Percentiles rank a stretch among this genome's conserved stretches.
phyloP scores from a whole-genome alignment of 2,329 filamentous ascomycete species.

The Sphaerulina vaccinii region DNA sequence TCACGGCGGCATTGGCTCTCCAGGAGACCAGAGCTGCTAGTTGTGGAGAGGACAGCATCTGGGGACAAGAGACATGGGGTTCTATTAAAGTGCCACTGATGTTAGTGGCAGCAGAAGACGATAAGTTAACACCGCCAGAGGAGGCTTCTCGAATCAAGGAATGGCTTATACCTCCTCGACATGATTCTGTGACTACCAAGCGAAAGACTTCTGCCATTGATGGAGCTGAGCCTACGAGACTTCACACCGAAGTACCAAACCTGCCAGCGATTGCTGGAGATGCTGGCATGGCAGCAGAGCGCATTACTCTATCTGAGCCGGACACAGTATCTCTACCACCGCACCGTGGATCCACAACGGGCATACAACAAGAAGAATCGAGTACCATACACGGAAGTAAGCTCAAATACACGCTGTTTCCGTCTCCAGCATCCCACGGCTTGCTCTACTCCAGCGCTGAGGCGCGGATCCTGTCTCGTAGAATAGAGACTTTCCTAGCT shows the following conservation, averaged over 20 bases:
- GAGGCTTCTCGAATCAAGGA: slow-evolving; percentile 68
- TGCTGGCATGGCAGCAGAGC: slow-evolving; percentile 12
- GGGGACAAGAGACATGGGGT: slow-evolving; percentile 69
- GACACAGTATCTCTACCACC: not conserved
- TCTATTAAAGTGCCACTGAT: slow-evolving; percentile 71
- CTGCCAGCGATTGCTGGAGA: slow-evolving; percentile 13
- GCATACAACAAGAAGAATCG: slow-evolving; percentile 23
- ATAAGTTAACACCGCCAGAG: slow-evolving; percentile 69
- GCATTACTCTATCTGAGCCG: not conserved
- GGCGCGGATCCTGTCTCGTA: slow-evolving; percentile 72
- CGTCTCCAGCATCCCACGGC: slow-evolving; percentile 76
- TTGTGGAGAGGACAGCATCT: slow-evolving; percentile 53
- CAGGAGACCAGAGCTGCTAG: slow-evolving; percentile 13
- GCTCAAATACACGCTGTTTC: slow-evolving; percentile 69
- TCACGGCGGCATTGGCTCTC: slow-evolving; percentile 63
- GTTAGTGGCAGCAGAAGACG: slow-evolving; percentile 73
- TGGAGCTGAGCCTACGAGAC: not conserved
- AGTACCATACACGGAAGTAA: slow-evolving; percentile 39
- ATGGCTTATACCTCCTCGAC: slow-evolving; percentile 33
- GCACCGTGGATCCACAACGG: not conserved
- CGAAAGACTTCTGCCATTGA: not conserved
- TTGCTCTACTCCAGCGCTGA: slow-evolving; percentile 77
- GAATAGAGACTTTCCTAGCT: slow-evolving; percentile 79
- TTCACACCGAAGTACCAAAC: not conserved
- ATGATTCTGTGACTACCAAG: slow-evolving; percentile 5